Percentiles rank a stretch among this genome's conserved stretches.
phyloP scores from a whole-genome alignment of 1,139 yeast species.

The Sporopachydermia cereana region DNA sequence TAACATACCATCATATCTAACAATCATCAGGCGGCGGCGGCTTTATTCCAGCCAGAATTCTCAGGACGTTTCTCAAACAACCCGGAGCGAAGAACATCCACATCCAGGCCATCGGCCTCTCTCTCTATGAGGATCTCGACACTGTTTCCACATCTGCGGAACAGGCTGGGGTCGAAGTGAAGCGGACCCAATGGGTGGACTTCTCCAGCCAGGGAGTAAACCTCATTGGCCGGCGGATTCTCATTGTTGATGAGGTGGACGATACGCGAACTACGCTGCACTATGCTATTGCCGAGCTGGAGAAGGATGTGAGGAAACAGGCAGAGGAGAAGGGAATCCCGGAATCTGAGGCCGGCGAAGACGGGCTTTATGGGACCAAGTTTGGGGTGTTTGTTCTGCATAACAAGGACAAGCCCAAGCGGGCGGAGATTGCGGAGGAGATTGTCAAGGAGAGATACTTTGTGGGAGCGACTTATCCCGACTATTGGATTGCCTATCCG shows the following conservation, averaged over 20 bases:
- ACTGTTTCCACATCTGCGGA: conserved; percentile 30
- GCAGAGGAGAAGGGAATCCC: conserved; percentile 23
- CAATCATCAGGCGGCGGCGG: conserved; percentile 43
- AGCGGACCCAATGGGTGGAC: conserved; percentile 59
- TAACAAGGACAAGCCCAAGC: conserved; percentile 45
- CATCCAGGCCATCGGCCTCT: conserved; percentile 53
- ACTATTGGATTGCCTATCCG: conserved; percentile 52
- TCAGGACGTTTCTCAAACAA: conserved; percentile 47
- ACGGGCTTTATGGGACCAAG: conserved; percentile 22
- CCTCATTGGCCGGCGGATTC: conserved; percentile 45
- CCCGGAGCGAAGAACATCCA: conserved; percentile 47
- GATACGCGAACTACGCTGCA: conserved; percentile 58
- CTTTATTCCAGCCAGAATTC: conserved; percentile 53
- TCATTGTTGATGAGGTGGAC: conserved; percentile 61
- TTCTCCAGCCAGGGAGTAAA: conserved; percentile 29
- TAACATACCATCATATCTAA: not conserved
- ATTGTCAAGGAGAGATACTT: conserved; percentile 37
- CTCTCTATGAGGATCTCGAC: conserved; percentile 44
- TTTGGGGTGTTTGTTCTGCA: conserved; percentile 49
- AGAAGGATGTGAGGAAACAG: conserved; percentile 42
- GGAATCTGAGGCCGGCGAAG: conserved; percentile 18
- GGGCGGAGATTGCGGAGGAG: conserved; percentile 37
- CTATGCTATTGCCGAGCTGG: conserved; percentile 46
- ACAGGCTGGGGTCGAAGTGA: conserved; percentile 45
- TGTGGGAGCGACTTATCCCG: conserved; percentile 43